Percentiles rank a stretch among this genome's conserved stretches.
phyloP scores from a whole-genome alignment of 2,329 filamentous ascomycete species.

The Cercospora zeae-maydis region DNA sequence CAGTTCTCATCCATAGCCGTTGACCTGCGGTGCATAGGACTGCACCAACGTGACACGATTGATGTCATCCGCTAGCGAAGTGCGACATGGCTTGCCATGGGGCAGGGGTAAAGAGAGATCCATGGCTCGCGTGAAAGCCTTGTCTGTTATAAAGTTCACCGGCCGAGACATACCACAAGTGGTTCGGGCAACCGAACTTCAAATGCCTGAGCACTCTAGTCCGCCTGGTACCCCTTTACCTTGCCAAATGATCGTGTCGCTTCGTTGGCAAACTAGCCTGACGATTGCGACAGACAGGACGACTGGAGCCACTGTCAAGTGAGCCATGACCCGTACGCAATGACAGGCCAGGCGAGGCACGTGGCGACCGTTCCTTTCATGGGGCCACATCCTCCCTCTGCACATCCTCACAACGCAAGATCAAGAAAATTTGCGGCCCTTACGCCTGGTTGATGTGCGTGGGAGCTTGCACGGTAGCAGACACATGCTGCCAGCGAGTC shows the following conservation, averaged over 20 bases:
- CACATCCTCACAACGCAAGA: too few species aligned
- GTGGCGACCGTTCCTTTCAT: too few species aligned
- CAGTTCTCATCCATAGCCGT: background rate
- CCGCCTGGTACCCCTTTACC: background rate
- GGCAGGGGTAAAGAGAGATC: background rate
- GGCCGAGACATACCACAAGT: background rate
- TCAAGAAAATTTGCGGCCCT: too few species aligned
- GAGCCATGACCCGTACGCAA: background rate
- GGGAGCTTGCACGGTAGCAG: too few species aligned
- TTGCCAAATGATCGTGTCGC: background rate
- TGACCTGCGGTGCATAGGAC: background rate
- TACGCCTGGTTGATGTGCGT: too few species aligned
- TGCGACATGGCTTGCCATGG: background rate
- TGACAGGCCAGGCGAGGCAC: too few species aligned
- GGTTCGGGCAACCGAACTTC: background rate
- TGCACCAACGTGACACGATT: background rate
- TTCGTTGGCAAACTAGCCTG: background rate
- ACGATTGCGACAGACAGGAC: background rate
- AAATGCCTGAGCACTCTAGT: background rate
- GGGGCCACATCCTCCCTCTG: too few species aligned
- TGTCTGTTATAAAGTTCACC: background rate
- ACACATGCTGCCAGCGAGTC: too few species aligned
- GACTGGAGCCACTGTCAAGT: background rate
- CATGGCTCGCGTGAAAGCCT: background rate
- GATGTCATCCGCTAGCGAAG: background rate